phyloP scores from a whole-genome alignment of 148 eudicot genomes.

The Rhododendron vialii region DNA sequence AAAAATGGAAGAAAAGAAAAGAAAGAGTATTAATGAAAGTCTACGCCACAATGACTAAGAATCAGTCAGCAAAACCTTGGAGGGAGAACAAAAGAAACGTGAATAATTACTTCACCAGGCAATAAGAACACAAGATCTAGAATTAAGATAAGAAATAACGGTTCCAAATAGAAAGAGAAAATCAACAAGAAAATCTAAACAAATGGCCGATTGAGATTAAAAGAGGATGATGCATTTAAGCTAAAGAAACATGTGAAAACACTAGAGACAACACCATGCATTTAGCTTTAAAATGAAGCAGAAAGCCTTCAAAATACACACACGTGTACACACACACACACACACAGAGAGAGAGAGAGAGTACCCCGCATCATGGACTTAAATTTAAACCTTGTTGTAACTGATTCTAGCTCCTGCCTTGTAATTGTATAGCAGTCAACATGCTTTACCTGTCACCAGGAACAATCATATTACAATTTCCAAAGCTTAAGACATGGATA shows the following conservation, averaged over 20 bases:
- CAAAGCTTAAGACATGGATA: neutral
- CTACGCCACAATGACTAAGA: neutral
- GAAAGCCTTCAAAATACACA: neutral
- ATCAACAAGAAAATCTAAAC: neutral
- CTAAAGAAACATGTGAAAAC: neutral
- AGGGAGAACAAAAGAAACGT: neutral
- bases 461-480: slow-evolving; percentile 1
- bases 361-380: slow-evolving; percentile 98
- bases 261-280: neutral
- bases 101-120: neutral
- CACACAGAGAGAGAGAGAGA: neutral
- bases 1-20: neutral
- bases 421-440: slow-evolving; percentile 77
- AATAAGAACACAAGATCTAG: neutral
- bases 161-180: neutral
- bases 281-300: neutral
- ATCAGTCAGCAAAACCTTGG: neutral
- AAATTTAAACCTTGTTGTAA: slow-evolving; percentile 60
- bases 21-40: neutral
- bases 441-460: slow-evolving; percentile 66
- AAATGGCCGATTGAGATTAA: neutral
- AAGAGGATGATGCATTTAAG: neutral
- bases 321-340: too few species aligned
- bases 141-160: neutral
- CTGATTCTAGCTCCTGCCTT: slow-evolving; percentile 64